Evolutionary conservation across 2,329 filamentous ascomycete genomes (phyloP), one percentile per base, ranked within the genome.

Genomic region (Colletotrichum horii): DNA sequence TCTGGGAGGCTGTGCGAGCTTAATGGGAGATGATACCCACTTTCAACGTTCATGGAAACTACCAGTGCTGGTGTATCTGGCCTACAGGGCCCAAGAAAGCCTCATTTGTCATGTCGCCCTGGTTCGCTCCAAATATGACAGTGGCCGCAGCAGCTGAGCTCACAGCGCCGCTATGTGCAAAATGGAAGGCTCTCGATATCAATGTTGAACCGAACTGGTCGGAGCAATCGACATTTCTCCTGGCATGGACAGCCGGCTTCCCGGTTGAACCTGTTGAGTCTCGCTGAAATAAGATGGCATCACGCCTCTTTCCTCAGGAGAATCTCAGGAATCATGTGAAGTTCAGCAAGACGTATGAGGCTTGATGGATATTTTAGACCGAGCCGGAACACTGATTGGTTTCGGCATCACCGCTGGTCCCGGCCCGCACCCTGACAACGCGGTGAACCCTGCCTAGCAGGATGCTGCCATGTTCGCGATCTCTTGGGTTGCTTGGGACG

Each of bases 371-470:
- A 4, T 19, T 28, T 58, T 3, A 4, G 55, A 58, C 7, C 24
- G 19, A 8, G 24, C 14, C 1, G 15, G 24, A 58, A 28, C 14
- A 9, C 8, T 30, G 7, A 11, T 30, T 19, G 55, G 15, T 8
- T 58, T 28, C 55, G 15, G 26, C 14, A 12, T 58, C 55, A 58
- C 55, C 16, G 24, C 24, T 16, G 15, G 26, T 28, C 26, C 14
- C 24, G 55, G 55, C 22, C 12, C 55, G 15, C 24, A 16, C 28
- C 69, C 81, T 12, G 79, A 80, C 58, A 85, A 84, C 24, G 82
- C 84, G 9, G 80, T 84, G n/a, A 84, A 85, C 64, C 87, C 87
- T 2, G 87, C 87, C 1, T 89, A 87, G 87, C 81, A 88, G n/a
- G 82, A 83, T 1, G 83, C 83, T 8, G 77, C 81, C n/a, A 79